Evolutionary conservation across 2,329 filamentous ascomycete genomes (phyloP).

Genomic region (Fusarium sp.): DNA sequence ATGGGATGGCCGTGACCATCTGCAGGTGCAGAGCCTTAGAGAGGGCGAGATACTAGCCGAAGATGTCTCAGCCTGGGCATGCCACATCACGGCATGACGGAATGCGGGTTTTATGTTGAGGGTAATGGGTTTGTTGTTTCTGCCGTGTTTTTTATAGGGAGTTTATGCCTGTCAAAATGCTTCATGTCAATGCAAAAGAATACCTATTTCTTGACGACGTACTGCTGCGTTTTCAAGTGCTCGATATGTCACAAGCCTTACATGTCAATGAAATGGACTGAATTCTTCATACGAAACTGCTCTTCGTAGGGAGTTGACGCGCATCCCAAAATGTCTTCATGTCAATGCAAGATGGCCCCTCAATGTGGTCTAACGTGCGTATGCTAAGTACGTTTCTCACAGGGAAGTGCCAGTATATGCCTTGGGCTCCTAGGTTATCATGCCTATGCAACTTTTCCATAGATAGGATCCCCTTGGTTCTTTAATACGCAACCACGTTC

Average conservation of each 20-base stretch:
- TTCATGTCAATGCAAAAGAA: constrained; percentile 6
- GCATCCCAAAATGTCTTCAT: not conserved
- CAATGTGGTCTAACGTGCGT: not conserved
- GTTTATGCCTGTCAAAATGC: constrained; percentile 18
- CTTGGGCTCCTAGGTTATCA: not conserved
- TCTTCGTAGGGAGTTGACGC: not conserved
- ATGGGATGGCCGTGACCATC: not conserved
- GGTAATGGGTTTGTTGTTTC: constrained; percentile 18
- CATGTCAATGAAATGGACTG: not conserved
- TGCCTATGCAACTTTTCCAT: not conserved
- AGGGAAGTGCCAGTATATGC: not conserved
- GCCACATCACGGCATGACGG: constrained; percentile 16
- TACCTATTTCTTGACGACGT: not conserved
- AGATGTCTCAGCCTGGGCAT: constrained; percentile 15
- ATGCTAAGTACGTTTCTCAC: not conserved
- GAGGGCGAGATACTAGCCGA: not conserved
- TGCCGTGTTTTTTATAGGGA: constrained; percentile 5
- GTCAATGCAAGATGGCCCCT: not conserved
- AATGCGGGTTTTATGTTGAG: constrained; percentile 22
- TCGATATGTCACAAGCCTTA: not conserved
- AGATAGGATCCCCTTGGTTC: not conserved
- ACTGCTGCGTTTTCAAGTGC: not conserved
- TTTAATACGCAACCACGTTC: not conserved
- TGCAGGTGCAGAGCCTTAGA: not conserved
- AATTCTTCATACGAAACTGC: not conserved